Evolutionary conservation across 331 rosid species (phyloP).

Genomic region (Stylosanthes scabra): DNA sequence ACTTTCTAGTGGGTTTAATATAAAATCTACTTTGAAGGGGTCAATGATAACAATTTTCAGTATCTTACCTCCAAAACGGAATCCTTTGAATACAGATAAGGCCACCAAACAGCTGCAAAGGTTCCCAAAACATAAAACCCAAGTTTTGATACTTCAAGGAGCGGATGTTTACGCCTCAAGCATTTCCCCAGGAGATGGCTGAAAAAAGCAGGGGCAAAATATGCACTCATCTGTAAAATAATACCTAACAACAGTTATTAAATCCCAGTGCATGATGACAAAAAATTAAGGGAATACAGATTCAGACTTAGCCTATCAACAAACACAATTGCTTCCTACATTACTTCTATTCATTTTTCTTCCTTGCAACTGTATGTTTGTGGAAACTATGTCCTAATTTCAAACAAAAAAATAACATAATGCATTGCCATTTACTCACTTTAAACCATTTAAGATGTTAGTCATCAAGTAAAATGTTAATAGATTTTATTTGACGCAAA

Average conservation of each 20-base stretch:
- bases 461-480: constrained; percentile 9
- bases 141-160: constrained; percentile 73
- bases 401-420: not conserved
- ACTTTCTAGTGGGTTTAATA: too few relatives aligned
- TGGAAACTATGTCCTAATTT: constrained; percentile 15
- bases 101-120: constrained; percentile 85
- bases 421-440: not conserved
- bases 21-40: not conserved
- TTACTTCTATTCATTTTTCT: constrained; percentile 5
- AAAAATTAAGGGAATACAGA: not conserved
- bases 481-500: constrained; percentile 22
- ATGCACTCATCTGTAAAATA: constrained; percentile 84
- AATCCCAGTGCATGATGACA: not conserved
- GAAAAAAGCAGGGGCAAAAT: constrained; percentile 97
- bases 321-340: not conserved
- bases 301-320: constrained; percentile 22
- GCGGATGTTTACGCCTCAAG: constrained; percentile 63
- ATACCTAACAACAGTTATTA: constrained; percentile 23
- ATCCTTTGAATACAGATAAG: constrained; percentile 73
- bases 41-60: constrained; percentile 1
- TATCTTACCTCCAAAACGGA: constrained; percentile 64
- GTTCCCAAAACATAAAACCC: constrained; percentile 81
- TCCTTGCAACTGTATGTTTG: constrained; percentile 22
- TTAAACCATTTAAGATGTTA: constrained; percentile 6
- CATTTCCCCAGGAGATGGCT: constrained; percentile 89